A percentile compares a stretch with the other conserved stretches of the same genome.
These are phyloP conservation scores for Exobasidium cylindrosporum DNA, from an alignment of 1,284 basidiomycete genomes.

Conservation along the genomic window DNA sequence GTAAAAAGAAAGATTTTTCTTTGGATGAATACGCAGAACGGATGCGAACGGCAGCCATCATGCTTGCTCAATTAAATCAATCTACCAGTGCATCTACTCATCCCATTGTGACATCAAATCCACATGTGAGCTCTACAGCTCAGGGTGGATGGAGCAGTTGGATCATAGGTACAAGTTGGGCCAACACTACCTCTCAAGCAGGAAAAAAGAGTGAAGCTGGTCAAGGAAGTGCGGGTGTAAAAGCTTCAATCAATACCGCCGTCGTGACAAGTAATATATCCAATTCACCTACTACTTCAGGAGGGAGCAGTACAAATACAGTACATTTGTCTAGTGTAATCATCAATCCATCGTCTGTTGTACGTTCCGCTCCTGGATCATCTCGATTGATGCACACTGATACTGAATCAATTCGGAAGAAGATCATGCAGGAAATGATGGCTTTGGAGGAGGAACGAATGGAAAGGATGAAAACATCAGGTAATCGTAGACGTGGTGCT, in stretches of 20 bases:
- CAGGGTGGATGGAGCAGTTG: slow-evolving; percentile 48
- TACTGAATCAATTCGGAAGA: slow-evolving; percentile 75
- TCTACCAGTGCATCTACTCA: slow-evolving; percentile 39
- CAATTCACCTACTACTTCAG: background rate
- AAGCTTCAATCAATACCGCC: slow-evolving; percentile 22
- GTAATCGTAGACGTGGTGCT: slow-evolving; percentile 20
- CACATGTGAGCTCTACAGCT: slow-evolving; percentile 32
- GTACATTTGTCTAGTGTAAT: background rate
- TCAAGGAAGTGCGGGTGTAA: slow-evolving; percentile 38
- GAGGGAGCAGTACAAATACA: background rate
- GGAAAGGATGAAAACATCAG: slow-evolving; percentile 74
- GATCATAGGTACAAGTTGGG: slow-evolving; percentile 49
- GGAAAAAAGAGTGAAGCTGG: slow-evolving; percentile 36
- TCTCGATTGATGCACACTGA: slow-evolving; percentile 37
- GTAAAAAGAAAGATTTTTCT: slow-evolving; percentile 31
- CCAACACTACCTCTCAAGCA: slow-evolving; percentile 16
- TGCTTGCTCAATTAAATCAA: slow-evolving; percentile 89
- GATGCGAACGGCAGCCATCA: slow-evolving; percentile 96
- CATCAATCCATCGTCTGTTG: background rate
- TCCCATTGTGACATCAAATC: slow-evolving; percentile 29
- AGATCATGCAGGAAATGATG: slow-evolving; percentile 99
- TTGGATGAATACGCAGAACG: slow-evolving; percentile 95
- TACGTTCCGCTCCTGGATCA: background rate
- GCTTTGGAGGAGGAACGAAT: slow-evolving; percentile 93
- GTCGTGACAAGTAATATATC: slow-evolving; percentile 34